A percentile compares a stretch with the other conserved stretches of the same genome.
These are phyloP conservation scores for Paramecium tetraurelia DNA, from an alignment of 73 alveolate species.

Conservation along the genomic window DNA sequence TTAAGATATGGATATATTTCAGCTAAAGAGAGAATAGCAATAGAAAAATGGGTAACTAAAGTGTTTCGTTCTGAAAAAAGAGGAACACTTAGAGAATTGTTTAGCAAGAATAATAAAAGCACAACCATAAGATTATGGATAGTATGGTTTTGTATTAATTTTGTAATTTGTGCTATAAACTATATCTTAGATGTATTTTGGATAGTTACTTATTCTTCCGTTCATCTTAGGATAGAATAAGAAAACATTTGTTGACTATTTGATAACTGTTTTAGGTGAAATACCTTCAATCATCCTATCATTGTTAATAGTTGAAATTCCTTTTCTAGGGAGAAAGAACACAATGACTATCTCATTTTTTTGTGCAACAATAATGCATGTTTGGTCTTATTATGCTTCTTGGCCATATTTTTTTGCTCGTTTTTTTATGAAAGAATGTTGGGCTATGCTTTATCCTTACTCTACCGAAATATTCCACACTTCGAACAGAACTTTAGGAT, in stretches of 20 bases:
- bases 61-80: background rate
- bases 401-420: slow-evolving; percentile 54
- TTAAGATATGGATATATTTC: slow-evolving; percentile 4
- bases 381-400: slow-evolving; percentile 25
- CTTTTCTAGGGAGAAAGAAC: slow-evolving; percentile 56
- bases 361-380: slow-evolving; percentile 46
- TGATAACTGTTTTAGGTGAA: slow-evolving; percentile 50
- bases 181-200: slow-evolving; percentile 55
- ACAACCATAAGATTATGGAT: slow-evolving; percentile 51
- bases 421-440: slow-evolving; percentile 62
- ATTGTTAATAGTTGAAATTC: slow-evolving; percentile 28
- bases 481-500: slow-evolving; percentile 58
- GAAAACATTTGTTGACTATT: slow-evolving; percentile 43
- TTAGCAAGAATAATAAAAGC: background rate
- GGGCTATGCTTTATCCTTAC: slow-evolving; percentile 59
- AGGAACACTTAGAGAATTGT: background rate
- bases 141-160: slow-evolving; percentile 39
- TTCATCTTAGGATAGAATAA: slow-evolving; percentile 49
- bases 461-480: slow-evolving; percentile 47
- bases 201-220: slow-evolving; percentile 53
- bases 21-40: background rate
- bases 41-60: slow-evolving; percentile 38
- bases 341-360: slow-evolving; percentile 37
- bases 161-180: background rate
- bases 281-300: slow-evolving; percentile 55